Percentiles rank a stretch among this genome's conserved stretches.
phyloP scores from a whole-genome alignment of 169 alveolate genomes.

The Plasmodium chabaudi region DNA sequence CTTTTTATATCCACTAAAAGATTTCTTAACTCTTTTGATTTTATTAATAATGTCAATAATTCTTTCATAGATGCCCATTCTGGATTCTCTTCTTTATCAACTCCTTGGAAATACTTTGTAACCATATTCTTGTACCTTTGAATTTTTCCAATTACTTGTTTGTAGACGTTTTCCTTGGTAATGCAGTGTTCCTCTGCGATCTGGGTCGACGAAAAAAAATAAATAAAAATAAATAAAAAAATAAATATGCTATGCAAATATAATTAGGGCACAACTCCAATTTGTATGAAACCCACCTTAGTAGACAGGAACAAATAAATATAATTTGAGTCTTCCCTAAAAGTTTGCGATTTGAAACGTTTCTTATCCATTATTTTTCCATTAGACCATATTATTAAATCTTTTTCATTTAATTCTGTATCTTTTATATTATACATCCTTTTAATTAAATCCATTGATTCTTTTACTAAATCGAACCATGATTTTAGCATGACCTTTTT shows the following conservation, averaged over 20 bases:
- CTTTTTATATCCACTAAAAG: slow-evolving; percentile 1
- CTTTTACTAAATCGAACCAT: slow-evolving; percentile 23
- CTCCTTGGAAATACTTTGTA: neutral
- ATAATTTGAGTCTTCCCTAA: neutral
- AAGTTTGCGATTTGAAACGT: slow-evolving; percentile 8
- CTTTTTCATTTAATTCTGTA: slow-evolving; percentile 8
- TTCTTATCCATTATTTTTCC: slow-evolving; percentile 34
- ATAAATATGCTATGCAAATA: neutral
- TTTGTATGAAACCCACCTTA: slow-evolving; percentile 2
- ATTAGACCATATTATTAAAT: slow-evolving; percentile 30
- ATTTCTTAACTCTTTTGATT: slow-evolving; percentile 23
- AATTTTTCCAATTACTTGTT: neutral
- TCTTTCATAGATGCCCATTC: slow-evolving; percentile 28
- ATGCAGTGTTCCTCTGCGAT: neutral
- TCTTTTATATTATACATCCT: slow-evolving; percentile 10
- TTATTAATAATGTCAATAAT: slow-evolving; percentile 11
- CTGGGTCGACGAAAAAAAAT: slow-evolving; percentile 6
- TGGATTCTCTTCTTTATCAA: slow-evolving; percentile 3
- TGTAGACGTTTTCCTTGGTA: slow-evolving; percentile 21
- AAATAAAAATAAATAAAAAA: neutral
- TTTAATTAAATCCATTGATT: slow-evolving; percentile 30
- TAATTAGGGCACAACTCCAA: neutral
- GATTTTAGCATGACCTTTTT: slow-evolving; percentile 6
- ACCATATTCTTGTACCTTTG: slow-evolving; percentile 12
- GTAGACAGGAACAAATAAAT: slow-evolving; percentile 15